phyloP scores from a whole-genome alignment of 2,329 filamentous ascomycete genomes.

The Colletotrichum lindemuthianum region DNA sequence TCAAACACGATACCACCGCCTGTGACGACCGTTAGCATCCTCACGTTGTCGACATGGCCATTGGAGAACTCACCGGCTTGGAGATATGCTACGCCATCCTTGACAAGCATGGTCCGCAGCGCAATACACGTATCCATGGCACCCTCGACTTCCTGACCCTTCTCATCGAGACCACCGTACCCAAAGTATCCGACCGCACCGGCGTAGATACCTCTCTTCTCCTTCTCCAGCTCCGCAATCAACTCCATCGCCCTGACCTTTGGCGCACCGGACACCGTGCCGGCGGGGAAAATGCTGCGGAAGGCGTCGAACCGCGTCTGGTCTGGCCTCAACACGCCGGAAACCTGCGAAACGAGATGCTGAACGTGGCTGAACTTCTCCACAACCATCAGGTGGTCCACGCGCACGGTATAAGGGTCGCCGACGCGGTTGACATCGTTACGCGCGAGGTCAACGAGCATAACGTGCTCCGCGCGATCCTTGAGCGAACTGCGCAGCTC shows the following conservation, averaged over 20 bases:
- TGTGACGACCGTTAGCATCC: constrained; percentile 40
- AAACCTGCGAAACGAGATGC: constrained; percentile 96
- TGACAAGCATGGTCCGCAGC: constrained; percentile 92
- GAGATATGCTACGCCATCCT: constrained; percentile 90
- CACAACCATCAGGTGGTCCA: constrained; percentile 94
- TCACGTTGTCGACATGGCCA: background rate
- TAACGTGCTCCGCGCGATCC: constrained; percentile 94
- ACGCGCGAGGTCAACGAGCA: constrained; percentile 94
- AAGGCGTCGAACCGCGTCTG: constrained; percentile 96
- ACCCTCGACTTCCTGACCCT: constrained; percentile 75
- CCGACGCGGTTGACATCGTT: constrained; percentile 98
- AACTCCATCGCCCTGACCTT: constrained; percentile 98
- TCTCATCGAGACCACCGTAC: constrained; percentile 76
- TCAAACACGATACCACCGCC: constrained; percentile 94
- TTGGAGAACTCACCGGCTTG: constrained; percentile 69
- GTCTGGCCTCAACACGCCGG: constrained; percentile 82
- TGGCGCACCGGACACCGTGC: constrained; percentile 93
- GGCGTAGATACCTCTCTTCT: constrained; percentile 95
- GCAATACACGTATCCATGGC: constrained; percentile 90
- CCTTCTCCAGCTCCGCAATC: constrained; percentile 91
- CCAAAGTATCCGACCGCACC: constrained; percentile 98
- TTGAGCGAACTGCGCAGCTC: constrained; percentile 85
- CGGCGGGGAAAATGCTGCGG: constrained; percentile 94
- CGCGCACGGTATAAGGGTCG: constrained; percentile 87
- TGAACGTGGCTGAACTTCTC: constrained; percentile 97